A percentile compares a stretch with the other conserved stretches of the same genome.
Evolutionary conservation across 352 stramenopile genomes (phyloP).

Genomic region (Phytophthora syringae): DNA sequence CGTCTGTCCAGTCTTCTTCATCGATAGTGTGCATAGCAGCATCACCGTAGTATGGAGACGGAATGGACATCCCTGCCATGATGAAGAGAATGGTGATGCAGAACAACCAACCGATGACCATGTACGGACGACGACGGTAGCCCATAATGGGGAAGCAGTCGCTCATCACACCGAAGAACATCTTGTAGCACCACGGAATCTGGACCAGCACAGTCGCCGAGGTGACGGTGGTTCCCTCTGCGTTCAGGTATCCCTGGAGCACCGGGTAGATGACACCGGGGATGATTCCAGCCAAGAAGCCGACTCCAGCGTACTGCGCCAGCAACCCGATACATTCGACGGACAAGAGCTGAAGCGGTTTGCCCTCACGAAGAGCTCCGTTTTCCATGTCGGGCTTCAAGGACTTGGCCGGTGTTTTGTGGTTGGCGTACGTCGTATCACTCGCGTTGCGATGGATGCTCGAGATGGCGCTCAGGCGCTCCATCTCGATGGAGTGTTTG

Average conservation of each 20-base stretch:
- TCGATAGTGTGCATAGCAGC: slow-evolving; percentile 38
- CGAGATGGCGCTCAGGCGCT: slow-evolving; percentile 29
- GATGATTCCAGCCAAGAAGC: slow-evolving; percentile 47
- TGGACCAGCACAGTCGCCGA: slow-evolving; percentile 51
- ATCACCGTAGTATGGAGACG: slow-evolving; percentile 49
- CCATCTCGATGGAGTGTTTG: slow-evolving; percentile 32
- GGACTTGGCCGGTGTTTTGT: slow-evolving; percentile 26
- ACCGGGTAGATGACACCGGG: slow-evolving; percentile 58
- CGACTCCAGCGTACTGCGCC: slow-evolving; percentile 54
- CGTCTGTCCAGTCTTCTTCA: slow-evolving; percentile 41
- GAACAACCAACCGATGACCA: slow-evolving; percentile 56
- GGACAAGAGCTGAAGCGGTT: slow-evolving; percentile 36
- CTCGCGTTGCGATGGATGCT: slow-evolving; percentile 26
- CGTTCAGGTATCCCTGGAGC: slow-evolving; percentile 59
- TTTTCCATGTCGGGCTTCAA: slow-evolving; percentile 34
- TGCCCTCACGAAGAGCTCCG: slow-evolving; percentile 42
- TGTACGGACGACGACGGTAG: slow-evolving; percentile 58
- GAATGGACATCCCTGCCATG: slow-evolving; percentile 42
- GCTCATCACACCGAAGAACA: slow-evolving; percentile 57
- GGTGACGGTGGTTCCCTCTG: slow-evolving; percentile 48
- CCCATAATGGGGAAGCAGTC: slow-evolving; percentile 62
- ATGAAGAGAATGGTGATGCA: slow-evolving; percentile 47
- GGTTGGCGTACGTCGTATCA: slow-evolving; percentile 26
- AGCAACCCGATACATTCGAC: slow-evolving; percentile 49
- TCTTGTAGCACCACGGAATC: slow-evolving; percentile 62